These are phyloP conservation scores for Macadamia integrifolia DNA, from an alignment of 164 flowering plant species.

Conservation along the genomic window DNA sequence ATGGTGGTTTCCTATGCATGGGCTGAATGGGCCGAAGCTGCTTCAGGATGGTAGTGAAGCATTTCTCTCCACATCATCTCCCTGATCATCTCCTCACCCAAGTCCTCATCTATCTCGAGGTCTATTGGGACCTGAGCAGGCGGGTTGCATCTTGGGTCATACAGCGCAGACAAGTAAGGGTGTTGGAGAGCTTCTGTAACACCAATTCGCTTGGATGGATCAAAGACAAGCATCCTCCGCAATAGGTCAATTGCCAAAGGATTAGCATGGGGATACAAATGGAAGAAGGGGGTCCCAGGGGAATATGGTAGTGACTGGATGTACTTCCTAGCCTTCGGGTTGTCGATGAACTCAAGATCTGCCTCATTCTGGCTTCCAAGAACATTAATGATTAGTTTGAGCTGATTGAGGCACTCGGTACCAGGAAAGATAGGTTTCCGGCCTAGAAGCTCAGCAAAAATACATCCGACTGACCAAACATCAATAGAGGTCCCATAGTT, in stretches of 20 bases:
- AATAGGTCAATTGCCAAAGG: slow-evolving; percentile 79
- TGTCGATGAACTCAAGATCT: slow-evolving; percentile 76
- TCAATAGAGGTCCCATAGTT: slow-evolving; percentile 91
- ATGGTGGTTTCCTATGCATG: slow-evolving; percentile 21
- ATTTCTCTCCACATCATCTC: slow-evolving; percentile 90
- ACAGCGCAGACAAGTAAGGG: slow-evolving; percentile 77
- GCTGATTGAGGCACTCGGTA: slow-evolving; percentile 85
- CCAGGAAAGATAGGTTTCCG: slow-evolving; percentile 90
- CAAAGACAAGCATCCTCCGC: slow-evolving; percentile 79
- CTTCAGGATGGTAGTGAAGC: slow-evolving; percentile 84
- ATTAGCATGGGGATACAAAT: slow-evolving; percentile 65
- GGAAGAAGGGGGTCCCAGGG: slow-evolving; percentile 47
- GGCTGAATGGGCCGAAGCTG: slow-evolving; percentile 27
- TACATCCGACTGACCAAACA: slow-evolving; percentile 97
- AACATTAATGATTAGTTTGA: slow-evolving; percentile 70
- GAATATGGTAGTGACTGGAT: slow-evolving; percentile 66
- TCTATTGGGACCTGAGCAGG: slow-evolving; percentile 75
- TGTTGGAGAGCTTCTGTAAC: slow-evolving; percentile 83
- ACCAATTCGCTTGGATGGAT: slow-evolving; percentile 84
- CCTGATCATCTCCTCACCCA: slow-evolving; percentile 71
- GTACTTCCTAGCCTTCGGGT: slow-evolving; percentile 67
- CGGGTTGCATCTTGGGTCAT: slow-evolving; percentile 58
- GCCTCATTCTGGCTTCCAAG: slow-evolving; percentile 76
- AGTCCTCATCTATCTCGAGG: slow-evolving; percentile 77
- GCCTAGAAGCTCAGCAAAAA: slow-evolving; percentile 87